phyloP scores from a whole-genome alignment of 1,139 yeast species.

The Debaryomyces udenii region DNA sequence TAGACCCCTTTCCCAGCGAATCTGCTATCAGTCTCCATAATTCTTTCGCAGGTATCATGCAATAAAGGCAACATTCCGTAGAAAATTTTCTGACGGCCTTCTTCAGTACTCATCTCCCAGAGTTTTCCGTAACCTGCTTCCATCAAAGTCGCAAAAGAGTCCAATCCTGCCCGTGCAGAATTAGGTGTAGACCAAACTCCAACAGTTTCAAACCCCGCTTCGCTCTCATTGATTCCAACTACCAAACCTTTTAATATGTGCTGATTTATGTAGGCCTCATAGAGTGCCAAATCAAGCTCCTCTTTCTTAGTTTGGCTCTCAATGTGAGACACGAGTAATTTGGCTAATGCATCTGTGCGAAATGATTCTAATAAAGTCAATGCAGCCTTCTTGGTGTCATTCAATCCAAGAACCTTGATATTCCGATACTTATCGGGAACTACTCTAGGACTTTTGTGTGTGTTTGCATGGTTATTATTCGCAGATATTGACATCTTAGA shows the following conservation, averaged over 20 bases:
- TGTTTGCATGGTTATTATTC: neutral
- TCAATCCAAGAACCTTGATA: slow-evolving; percentile 34
- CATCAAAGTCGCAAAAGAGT: slow-evolving; percentile 53
- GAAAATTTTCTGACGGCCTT: slow-evolving; percentile 58
- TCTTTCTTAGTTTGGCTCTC: slow-evolving; percentile 37
- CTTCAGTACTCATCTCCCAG: slow-evolving; percentile 53
- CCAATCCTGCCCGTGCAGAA: slow-evolving; percentile 46
- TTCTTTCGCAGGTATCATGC: slow-evolving; percentile 52
- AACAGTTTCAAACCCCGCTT: slow-evolving; percentile 60
- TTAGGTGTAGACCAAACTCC: slow-evolving; percentile 65
- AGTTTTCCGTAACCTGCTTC: slow-evolving; percentile 60
- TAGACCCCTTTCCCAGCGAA: slow-evolving; percentile 46
- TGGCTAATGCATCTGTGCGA: slow-evolving; percentile 54
- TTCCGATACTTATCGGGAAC: slow-evolving; percentile 1
- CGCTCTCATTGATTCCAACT: slow-evolving; percentile 48
- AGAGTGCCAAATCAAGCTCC: slow-evolving; percentile 49
- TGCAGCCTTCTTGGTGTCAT: slow-evolving; percentile 59
- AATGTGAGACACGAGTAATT: slow-evolving; percentile 48
- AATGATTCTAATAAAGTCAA: slow-evolving; percentile 54
- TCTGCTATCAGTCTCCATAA: slow-evolving; percentile 34
- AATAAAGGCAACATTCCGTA: slow-evolving; percentile 59
- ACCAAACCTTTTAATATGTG: slow-evolving; percentile 61
- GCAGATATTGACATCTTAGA: slow-evolving; percentile 4
- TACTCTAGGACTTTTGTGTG: neutral
- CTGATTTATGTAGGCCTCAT: slow-evolving; percentile 59